Base-by-base conservation (phyloP, 106 monocot genomes). In the Gastrodia elata region DNA sequence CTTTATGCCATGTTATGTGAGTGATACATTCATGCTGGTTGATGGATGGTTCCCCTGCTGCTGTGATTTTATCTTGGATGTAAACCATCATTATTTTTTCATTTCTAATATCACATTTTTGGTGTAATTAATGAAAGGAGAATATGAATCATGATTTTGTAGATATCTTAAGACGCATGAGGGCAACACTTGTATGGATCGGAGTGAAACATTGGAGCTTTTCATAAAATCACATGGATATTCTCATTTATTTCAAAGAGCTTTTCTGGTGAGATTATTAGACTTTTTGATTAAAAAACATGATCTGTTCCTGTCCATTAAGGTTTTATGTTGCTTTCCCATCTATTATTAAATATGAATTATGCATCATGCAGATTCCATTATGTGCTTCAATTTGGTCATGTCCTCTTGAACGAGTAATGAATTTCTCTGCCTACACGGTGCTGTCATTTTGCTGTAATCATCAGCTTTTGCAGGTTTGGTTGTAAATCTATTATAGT, bases 331-430 rank as follows among this genome's bases (percentile, higher is more conserved):
- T 24, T 24, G 6, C 8, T 57, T 57, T 57, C 25, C 2, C n/a
- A 24, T 26, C 25, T 2, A 57, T 57, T 57, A 57, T 5, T 52
- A 44, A 73, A 5, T 64, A 3, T 70, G n/a, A 14, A 9, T 44
- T 9, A 0, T 44, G 10, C 67, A 6, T 76, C 25, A 3, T 44
- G 74, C 71, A 95, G 95, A 68, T 86, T 73, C 95, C 95, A 27
- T 84, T 90, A 25, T 96, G 95, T 80, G 82, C 85, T 58, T 90
- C 82, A 6, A 86, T 96, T 49, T 96, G 95, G 95, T 92, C 95
- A 37, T 87, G 89, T 40, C 75, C 95, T 77, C 87, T 83, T 13
- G 79, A 89, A 71, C 82, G n/a, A n/a, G n/a, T 92, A 15, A 76
- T 86, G 84, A 83, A 68, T 24, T 96, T 96, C 72, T 96, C 95